Base-by-base conservation (phyloP, 257 asterid species). In the Thymus quinquecostatus region DNA sequence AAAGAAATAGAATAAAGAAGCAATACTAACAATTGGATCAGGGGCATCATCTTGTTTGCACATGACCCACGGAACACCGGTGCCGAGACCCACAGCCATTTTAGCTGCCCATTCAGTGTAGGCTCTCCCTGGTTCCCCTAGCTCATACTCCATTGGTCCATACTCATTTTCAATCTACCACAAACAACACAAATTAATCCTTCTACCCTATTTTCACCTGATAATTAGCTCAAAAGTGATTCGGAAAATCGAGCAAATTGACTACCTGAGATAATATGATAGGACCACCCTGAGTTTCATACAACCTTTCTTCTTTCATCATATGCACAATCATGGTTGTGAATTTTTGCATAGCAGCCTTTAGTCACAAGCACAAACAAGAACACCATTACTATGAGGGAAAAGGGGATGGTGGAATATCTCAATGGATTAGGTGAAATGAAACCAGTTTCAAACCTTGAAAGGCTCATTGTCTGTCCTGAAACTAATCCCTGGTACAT, bases 21-120 rank as follows among this genome's bases (percentile, higher is more conserved):
- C 21, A 66, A 21, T 66, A 79, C 96, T 79, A 73, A 94, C 98
- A 80, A 91, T 62, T 41, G 98, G 98, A 84, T 91, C 98, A 10
- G 98, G 98, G 41, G 97, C 98, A 71, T 94, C 97, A 29, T 94
- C 98, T 86, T 93, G 98, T 86, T 93, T 93, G 92, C 98, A 94
- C 98, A 94, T 94, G 82, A 94, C 60, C 98, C 98, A 94, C 13
- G 98, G 98, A 53, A 94, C 97, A 73, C 97, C 98, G 29, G 97
- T 94, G 62, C 83, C 88, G 28, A 82, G 98, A 79, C 81, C 92
- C 62, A 91, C 90, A 49, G 98, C 98, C 98, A 94, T 91, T 80
- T 91, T 91, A 32, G 96, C 98, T 0, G 98, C 96, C 98, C 98
- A 94, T 70, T 86, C 73, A 0, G 97, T 86, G 75, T 94, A 94